These are phyloP conservation scores for Myotisia sp. DNA, from an alignment of 2,329 filamentous ascomycete genomes.

Conservation along the genomic window DNA sequence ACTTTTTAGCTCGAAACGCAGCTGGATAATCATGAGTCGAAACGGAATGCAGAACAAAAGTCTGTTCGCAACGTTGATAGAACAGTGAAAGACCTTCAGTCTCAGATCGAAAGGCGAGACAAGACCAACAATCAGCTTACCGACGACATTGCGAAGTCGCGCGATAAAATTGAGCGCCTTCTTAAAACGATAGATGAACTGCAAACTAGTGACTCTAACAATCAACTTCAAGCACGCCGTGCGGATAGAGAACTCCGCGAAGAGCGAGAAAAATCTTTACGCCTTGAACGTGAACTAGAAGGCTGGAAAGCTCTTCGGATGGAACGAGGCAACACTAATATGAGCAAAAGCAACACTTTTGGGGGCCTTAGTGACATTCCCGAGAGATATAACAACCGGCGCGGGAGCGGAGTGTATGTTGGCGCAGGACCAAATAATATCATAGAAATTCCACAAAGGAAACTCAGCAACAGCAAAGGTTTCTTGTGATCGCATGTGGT, in stretches of 20 bases:
- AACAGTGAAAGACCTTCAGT: slow-evolving; percentile 80
- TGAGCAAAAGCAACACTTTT: slow-evolving; percentile 16
- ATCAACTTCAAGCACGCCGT: slow-evolving; percentile 66
- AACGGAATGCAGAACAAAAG: slow-evolving; percentile 66
- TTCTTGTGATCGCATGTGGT: no score
- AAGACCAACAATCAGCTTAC: slow-evolving; percentile 67
- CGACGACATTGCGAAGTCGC: slow-evolving; percentile 71
- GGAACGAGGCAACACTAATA: slow-evolving; percentile 39
- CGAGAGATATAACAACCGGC: slow-evolving; percentile 22
- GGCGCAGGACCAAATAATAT: slow-evolving; percentile 20
- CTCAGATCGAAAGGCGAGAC: slow-evolving; percentile 83
- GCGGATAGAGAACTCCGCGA: slow-evolving; percentile 83
- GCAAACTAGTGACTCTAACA: slow-evolving; percentile 69
- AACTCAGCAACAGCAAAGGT: slow-evolving; percentile 64
- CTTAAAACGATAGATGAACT: slow-evolving; percentile 87
- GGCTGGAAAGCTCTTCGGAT: slow-evolving; percentile 59
- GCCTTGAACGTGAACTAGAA: slow-evolving; percentile 79
- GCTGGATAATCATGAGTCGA: slow-evolving; percentile 67
- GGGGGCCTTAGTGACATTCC: slow-evolving; percentile 25
- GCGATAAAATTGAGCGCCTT: slow-evolving; percentile 82
- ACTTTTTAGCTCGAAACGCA: slow-evolving; percentile 62
- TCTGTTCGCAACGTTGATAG: slow-evolving; percentile 87
- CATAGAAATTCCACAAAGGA: slow-evolving; percentile 48
- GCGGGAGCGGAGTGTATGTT: slow-evolving; percentile 26
- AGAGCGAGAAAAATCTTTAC: slow-evolving; percentile 65